These are phyloP conservation scores for Hymenoscyphus albidus DNA, from an alignment of 2,329 filamentous ascomycete species.

Conservation along the genomic window DNA sequence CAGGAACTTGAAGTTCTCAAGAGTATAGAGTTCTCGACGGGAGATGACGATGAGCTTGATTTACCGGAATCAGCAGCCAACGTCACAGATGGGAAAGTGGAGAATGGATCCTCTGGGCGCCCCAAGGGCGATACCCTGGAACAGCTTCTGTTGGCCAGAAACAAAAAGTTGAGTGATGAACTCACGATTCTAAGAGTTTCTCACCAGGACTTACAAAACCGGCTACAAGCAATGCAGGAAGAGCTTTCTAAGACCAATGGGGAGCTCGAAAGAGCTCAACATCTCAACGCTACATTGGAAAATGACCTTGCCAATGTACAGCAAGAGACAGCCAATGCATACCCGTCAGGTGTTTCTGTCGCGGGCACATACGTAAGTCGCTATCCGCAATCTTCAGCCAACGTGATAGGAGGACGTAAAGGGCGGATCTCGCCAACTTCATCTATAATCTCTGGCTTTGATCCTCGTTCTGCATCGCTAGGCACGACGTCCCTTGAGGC, in stretches of 20 bases:
- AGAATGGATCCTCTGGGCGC: slow-evolving; percentile 52
- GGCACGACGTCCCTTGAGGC: slow-evolving; percentile 50
- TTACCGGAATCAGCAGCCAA: slow-evolving; percentile 36
- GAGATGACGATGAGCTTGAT: slow-evolving; percentile 68
- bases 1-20: slow-evolving; percentile 95
- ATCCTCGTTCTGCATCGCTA: slow-evolving; percentile 55
- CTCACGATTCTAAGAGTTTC: slow-evolving; percentile 89
- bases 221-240: slow-evolving; percentile 76
- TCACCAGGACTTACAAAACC: slow-evolving; percentile 82
- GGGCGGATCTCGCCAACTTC: slow-evolving; percentile 85
- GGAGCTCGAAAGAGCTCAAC: slow-evolving; percentile 80
- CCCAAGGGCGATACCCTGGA: slow-evolving; percentile 76
- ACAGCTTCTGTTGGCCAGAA: slow-evolving; percentile 83
- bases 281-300: slow-evolving; percentile 83
- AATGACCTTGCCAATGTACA: slow-evolving; percentile 87
- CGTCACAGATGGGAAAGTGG: slow-evolving; percentile 24
- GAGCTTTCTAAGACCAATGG: slow-evolving; percentile 78
- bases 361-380: slow-evolving; percentile 85
- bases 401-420: slow-evolving; percentile 48
- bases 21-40: slow-evolving; percentile 94
- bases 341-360: slow-evolving; percentile 86
- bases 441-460: slow-evolving; percentile 97
- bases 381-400: slow-evolving; percentile 65
- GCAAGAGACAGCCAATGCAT: slow-evolving; percentile 75
- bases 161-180: slow-evolving; percentile 95